Evolutionary conservation across 2,329 filamentous ascomycete species (phyloP).

Genomic region (Fusarium protoensiforme): DNA sequence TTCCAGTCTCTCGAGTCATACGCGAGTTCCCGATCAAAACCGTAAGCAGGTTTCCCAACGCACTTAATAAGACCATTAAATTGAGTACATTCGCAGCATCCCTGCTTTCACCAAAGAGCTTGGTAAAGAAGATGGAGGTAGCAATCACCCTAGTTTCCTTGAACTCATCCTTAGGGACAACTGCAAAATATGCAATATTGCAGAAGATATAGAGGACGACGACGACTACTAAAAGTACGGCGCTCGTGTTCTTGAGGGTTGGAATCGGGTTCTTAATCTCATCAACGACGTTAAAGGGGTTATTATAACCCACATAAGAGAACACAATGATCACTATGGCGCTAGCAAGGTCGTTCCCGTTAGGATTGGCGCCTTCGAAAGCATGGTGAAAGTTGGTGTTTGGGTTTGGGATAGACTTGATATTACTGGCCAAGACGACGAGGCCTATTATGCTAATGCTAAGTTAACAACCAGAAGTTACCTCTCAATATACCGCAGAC

Average conservation of each 20-base stretch:
- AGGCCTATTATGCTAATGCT: conserved; percentile 67
- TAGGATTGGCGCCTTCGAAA: conserved; percentile 48
- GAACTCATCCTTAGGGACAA: not conserved
- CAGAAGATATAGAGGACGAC: not conserved
- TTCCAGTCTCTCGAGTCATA: not conserved
- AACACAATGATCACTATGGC: not conserved
- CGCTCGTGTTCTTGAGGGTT: not conserved
- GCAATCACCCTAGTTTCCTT: not conserved
- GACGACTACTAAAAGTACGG: not conserved
- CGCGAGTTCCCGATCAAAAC: not conserved
- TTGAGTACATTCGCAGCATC: not conserved
- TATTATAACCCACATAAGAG: not conserved
- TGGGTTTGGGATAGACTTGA: conserved; percentile 44
- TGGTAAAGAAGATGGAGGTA: not conserved
- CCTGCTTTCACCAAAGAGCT: not conserved
- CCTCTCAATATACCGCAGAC: conserved; percentile 41
- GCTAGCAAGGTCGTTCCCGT: conserved; percentile 37
- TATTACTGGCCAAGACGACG: conserved; percentile 63
- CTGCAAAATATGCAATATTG: not conserved
- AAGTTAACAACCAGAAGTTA: conserved; percentile 43
- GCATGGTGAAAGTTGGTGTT: conserved; percentile 50
- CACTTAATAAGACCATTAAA: not conserved
- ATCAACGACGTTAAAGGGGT: not conserved
- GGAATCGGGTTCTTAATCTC: not conserved
- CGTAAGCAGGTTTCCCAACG: not conserved